Conservation (phyloP, 23 red algal genomes). For the Gracilaria domingensis region DNA sequence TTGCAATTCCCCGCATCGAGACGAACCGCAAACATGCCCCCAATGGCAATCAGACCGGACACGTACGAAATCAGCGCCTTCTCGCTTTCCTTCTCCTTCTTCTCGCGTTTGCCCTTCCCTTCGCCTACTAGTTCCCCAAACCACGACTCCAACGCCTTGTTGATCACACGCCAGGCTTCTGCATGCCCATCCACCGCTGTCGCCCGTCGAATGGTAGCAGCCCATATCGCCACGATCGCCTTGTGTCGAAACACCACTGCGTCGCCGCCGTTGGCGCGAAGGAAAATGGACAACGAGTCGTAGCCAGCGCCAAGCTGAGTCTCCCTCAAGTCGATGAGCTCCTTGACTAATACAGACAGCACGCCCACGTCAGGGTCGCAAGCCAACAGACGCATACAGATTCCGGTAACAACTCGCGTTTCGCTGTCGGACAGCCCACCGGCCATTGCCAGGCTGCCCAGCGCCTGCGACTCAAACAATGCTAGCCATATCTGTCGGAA, state of each 20-base stretch:
- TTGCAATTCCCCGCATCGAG: not conserved
- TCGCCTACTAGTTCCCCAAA: not conserved
- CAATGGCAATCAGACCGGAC: not conserved
- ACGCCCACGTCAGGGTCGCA: slow-evolving; percentile 1
- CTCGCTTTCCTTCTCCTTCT: not conserved
- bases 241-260: slow-evolving; percentile 35
- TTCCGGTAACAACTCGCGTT: slow-evolving; percentile 24
- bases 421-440: slow-evolving; percentile 27
- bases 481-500: slow-evolving; percentile 23
- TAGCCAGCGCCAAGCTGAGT: slow-evolving; percentile 4
- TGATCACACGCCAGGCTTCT: not conserved
- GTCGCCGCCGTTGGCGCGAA: not conserved
- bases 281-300: slow-evolving; percentile 46
- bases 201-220: not conserved
- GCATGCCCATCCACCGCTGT: not conserved
- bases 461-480: slow-evolving; percentile 36
- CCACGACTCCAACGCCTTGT: not conserved
- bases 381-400: slow-evolving; percentile 32
- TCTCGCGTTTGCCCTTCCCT: not conserved
- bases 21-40: not conserved
- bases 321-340: slow-evolving; percentile 33
- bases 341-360: not conserved
- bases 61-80: not conserved
- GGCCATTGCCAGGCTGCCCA: not conserved
- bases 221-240: slow-evolving; percentile 52